These are phyloP conservation scores for Phoenix dactylifera DNA, from an alignment of 176 grass and related monocot genomes.

Conservation along the genomic window DNA sequence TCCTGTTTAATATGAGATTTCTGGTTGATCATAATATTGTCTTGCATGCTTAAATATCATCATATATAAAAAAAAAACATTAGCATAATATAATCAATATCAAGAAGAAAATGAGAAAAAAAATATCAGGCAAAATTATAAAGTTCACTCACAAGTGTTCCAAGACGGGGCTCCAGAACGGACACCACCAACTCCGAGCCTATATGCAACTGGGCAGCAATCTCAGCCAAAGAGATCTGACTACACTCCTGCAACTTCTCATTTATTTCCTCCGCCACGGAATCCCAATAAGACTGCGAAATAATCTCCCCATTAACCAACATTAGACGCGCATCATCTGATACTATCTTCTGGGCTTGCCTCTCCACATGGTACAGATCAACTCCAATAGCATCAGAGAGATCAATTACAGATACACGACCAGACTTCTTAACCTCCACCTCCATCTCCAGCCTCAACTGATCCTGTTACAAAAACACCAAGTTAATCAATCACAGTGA, in stretches of 20 bases:
- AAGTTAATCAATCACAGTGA: not conserved
- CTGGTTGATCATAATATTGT: too few relatives aligned
- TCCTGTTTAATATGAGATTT: too few relatives aligned
- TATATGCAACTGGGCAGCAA: conserved; percentile 88
- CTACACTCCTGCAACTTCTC: conserved; percentile 93
- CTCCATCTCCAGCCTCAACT: conserved; percentile 85
- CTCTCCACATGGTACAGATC: conserved; percentile 92
- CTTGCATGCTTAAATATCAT: too few relatives aligned
- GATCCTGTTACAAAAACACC: conserved; percentile 49
- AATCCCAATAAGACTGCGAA: conserved; percentile 90
- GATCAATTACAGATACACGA: conserved; percentile 72
- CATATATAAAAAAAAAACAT: too few relatives aligned
- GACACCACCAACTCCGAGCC: conserved; percentile 72
- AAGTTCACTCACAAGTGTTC: conserved; percentile 49
- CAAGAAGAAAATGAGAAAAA: not conserved
- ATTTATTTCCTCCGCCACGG: conserved; percentile 88
- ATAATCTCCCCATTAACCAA: conserved; percentile 85
- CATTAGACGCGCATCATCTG: conserved; percentile 52
- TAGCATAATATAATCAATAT: too few relatives aligned
- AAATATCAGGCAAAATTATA: not conserved
- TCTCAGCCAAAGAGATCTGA: conserved; percentile 92
- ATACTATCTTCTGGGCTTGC: conserved; percentile 64
- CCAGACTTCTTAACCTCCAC: conserved; percentile 69
- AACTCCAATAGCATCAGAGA: conserved; percentile 78
- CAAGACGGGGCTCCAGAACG: conserved; percentile 79